Percentiles rank a stretch among this genome's conserved stretches.
Conservation (phyloP, 192 early-diverging fungal species). For the Allomyces macrogynus region DNA sequence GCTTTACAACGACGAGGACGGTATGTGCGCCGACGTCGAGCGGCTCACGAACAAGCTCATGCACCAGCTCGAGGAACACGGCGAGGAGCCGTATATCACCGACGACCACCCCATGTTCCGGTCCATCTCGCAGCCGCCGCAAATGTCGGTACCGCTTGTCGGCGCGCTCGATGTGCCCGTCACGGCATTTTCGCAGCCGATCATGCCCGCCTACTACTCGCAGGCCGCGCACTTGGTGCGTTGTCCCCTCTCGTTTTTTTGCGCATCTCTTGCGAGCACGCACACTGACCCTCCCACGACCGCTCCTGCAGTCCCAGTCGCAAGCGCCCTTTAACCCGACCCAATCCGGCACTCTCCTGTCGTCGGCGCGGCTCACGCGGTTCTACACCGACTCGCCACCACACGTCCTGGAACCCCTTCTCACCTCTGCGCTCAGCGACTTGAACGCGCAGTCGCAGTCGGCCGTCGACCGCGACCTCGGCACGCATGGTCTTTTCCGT, state of each 20-base stretch:
- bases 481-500: conserved; percentile 23
- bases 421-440: conserved; percentile 13
- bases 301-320: too few relatives aligned
- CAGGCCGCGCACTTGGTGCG: too few relatives aligned
- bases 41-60: conserved; percentile 29
- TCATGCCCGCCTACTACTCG: too few relatives aligned
- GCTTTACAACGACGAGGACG: conserved; percentile 20
- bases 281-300: too few relatives aligned
- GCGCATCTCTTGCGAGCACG: too few relatives aligned
- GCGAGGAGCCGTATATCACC: conserved; percentile 10
- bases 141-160: too few relatives aligned
- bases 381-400: conserved; percentile 17
- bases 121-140: neutral
- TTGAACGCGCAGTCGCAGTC: conserved; percentile 11
- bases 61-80: conserved; percentile 14
- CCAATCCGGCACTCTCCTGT: conserved; percentile 8
- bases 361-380: conserved; percentile 16
- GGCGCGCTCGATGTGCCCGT: too few relatives aligned
- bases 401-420: conserved; percentile 11
- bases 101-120: neutral
- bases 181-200: too few relatives aligned
- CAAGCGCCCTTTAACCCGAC: too few relatives aligned
- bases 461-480: too few relatives aligned
- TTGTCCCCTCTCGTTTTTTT: too few relatives aligned
- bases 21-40: conserved; percentile 31